Evolutionary conservation across 805 yeast genomes (phyloP).

Genomic region (Yarrowia sp.): DNA sequence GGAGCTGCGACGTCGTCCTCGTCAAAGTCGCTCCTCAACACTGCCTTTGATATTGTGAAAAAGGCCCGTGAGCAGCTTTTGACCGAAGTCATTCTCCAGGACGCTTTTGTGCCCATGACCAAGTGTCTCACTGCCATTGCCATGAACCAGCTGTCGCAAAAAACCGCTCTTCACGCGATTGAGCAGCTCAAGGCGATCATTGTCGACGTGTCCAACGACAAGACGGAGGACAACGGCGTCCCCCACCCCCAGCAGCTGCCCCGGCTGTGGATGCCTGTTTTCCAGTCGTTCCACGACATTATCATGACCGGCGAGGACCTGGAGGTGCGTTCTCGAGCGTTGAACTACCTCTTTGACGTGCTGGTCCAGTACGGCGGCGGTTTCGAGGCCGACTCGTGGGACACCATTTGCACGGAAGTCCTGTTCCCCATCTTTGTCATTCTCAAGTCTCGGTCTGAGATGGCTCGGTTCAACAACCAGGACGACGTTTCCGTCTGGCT

Average conservation of each 20-base stretch:
- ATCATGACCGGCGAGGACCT: conserved; percentile 93
- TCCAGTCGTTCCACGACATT: conserved; percentile 83
- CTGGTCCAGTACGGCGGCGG: conserved; percentile 78
- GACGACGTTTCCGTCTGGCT: conserved; percentile 96
- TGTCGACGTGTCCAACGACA: conserved; percentile 45
- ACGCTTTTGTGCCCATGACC: conserved; percentile 70
- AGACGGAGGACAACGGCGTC: conserved; percentile 44
- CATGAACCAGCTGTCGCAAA: conserved; percentile 83
- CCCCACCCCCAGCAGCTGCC: conserved; percentile 41
- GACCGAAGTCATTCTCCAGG: conserved; percentile 70
- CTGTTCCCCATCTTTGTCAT: conserved; percentile 91
- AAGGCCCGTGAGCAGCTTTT: conserved; percentile 68
- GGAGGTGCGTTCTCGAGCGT: conserved; percentile 90
- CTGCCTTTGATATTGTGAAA: conserved; percentile 68
- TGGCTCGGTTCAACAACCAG: conserved; percentile 67
- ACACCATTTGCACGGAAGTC: conserved; percentile 72
- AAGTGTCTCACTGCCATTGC: conserved; percentile 79
- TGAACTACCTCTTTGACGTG: conserved; percentile 81
- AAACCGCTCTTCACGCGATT: conserved; percentile 77
- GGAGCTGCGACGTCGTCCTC: conserved; percentile 70
- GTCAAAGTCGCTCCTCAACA: conserved; percentile 63
- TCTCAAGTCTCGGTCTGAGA: conserved; percentile 75
- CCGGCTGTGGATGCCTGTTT: conserved; percentile 82
- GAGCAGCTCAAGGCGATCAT: conserved; percentile 63
- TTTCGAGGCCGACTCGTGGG: conserved; percentile 83